Evolutionary conservation across 768 basidiomycete species (phyloP).

Genomic region (Mycena kentingensis): DNA sequence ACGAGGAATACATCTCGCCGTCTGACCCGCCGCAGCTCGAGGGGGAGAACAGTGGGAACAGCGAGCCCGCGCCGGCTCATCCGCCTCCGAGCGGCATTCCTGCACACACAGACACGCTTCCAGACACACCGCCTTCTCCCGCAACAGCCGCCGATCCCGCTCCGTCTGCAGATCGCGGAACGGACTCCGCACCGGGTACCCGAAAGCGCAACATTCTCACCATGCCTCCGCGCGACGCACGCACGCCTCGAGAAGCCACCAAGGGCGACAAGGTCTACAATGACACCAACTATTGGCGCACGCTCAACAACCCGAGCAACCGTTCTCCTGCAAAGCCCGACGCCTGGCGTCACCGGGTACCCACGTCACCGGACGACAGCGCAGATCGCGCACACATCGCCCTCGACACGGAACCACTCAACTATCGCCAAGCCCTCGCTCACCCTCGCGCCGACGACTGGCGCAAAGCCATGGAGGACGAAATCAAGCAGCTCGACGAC

Average conservation of each 20-base stretch:
- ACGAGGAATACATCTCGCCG: neutral
- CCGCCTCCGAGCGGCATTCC: neutral
- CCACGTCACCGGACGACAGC: neutral
- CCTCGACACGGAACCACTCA: neutral
- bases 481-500: slow-evolving; percentile 28
- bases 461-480: slow-evolving; percentile 29
- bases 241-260: neutral
- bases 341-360: neutral
- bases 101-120: too few relatives aligned
- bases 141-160: neutral
- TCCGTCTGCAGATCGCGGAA: too few relatives aligned
- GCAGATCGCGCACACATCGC: slow-evolving; percentile 6
- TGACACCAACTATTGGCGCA: neutral
- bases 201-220: neutral
- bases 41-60: slow-evolving; percentile 4
- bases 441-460: slow-evolving; percentile 22
- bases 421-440: neutral
- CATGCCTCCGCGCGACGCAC: neutral
- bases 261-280: neutral
- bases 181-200: neutral
- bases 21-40: slow-evolving; percentile 8
- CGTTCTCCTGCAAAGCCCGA: neutral
- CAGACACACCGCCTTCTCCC: neutral
- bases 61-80: neutral
- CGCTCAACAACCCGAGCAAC: neutral